Evolutionary conservation across 345 rosid genomes (phyloP), one percentile per base, ranked within the genome.

Genomic region (Populus simonii): DNA sequence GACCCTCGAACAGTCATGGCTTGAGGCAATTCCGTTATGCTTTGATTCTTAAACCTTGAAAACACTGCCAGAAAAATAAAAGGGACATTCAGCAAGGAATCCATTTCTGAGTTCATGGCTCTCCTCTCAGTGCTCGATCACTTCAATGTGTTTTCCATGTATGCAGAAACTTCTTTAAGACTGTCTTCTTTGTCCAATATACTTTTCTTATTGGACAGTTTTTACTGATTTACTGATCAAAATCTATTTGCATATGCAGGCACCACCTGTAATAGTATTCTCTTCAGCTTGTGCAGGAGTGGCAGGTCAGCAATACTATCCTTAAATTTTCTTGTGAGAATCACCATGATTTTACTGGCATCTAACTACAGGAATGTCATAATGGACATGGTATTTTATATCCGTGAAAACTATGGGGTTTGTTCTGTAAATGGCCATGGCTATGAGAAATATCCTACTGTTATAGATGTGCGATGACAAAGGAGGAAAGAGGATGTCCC

Each of bases 221-320:
- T 76, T 35, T 1, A 16, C 65, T 27, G 47, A 4, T 22, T 29
- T 38, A 31, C 6, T 53, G 6, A 62, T 41, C 33, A 57, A 68
- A 41, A 3, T 70, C 38, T 49, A 22, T 83, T 72, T 78, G 76
- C 61, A 43, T 29, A 73, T 92, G 88, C 86, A 95, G 98, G 96
- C 96, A 70, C 99, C 98, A 7, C 97, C 98, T 18, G 98, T 95
- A 74, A 92, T 93, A 74, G 94, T 93, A 57, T 88, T 92, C 92
- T 91, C 99, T 76, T 91, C 97, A 31, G 92, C 96, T 71, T 95
- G 94, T 83, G 97, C 97, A 35, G 96, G 97, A 43, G 84, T 93
- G 83, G 88, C 92, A 88, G 98, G 99, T 93, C 43, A 71, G 86
- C 68, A 75, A 20, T 66, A 18, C 45, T 65, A 23, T 70, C 43